Percentiles rank a stretch among this genome's conserved stretches.
Conservation (phyloP, 345 rosid genomes). For the Triadica sebifera region DNA sequence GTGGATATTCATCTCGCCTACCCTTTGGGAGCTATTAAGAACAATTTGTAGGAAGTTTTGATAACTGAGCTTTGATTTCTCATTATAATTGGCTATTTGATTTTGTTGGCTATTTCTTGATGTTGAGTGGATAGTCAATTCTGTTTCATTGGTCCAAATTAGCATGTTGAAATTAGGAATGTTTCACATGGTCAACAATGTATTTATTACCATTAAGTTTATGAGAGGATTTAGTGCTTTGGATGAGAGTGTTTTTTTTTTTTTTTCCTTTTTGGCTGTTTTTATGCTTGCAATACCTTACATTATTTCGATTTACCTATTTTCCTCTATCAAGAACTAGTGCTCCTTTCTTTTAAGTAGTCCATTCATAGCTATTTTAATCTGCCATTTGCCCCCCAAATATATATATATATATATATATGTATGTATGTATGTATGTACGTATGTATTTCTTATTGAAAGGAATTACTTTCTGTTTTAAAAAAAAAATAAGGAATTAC, state of each 20-base stretch:
- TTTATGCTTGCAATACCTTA: background rate
- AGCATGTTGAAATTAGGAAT: background rate
- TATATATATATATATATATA: too few species aligned
- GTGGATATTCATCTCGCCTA: too few species aligned
- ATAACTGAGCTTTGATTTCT: background rate
- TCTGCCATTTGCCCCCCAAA: too few species aligned
- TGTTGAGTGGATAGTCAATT: background rate
- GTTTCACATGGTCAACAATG: background rate
- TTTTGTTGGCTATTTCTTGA: background rate
- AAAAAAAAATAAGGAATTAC: too few species aligned
- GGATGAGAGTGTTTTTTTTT: background rate
- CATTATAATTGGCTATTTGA: background rate
- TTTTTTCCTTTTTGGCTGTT: too few species aligned
- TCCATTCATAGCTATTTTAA: too few species aligned
- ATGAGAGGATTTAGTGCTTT: background rate
- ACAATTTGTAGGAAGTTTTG: background rate
- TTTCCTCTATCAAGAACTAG: background rate
- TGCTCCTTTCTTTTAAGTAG: too few species aligned
- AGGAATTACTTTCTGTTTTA: too few species aligned
- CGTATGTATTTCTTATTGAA: too few species aligned
- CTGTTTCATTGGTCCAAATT: background rate
- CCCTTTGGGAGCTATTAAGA: background rate
- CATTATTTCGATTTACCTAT: background rate
- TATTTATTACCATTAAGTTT: background rate
- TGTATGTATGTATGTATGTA: too few species aligned